These are phyloP conservation scores for Euphorbia peplus DNA, from an alignment of 345 rosid genomes.

Conservation along the genomic window DNA sequence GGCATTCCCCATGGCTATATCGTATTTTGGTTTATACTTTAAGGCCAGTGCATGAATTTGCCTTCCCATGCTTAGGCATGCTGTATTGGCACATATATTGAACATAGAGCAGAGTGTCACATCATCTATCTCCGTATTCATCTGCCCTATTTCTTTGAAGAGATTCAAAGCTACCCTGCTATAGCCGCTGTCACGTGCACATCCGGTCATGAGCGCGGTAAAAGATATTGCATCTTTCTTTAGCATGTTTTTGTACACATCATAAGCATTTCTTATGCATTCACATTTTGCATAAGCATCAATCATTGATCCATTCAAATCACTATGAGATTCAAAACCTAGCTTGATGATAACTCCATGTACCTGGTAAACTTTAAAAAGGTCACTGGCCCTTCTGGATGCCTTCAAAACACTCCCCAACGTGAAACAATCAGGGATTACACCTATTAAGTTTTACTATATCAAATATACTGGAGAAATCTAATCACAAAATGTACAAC, in stretches of 20 bases:
- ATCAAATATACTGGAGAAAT: not conserved
- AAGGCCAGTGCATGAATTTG: constrained; percentile 60
- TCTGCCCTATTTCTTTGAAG: constrained; percentile 45
- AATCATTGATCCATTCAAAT: constrained; percentile 50
- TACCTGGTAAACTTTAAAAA: constrained; percentile 40
- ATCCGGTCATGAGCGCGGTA: constrained; percentile 63
- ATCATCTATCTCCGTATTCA: constrained; percentile 42
- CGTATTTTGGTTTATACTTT: constrained; percentile 44
- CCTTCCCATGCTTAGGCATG: constrained; percentile 51
- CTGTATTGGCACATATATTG: constrained; percentile 50
- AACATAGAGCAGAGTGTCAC: constrained; percentile 54
- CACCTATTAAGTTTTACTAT: constrained; percentile 38
- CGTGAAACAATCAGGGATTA: constrained; percentile 59
- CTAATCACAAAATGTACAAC: not conserved
- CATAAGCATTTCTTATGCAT: constrained; percentile 43
- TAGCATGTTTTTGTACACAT: constrained; percentile 32
- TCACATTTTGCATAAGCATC: constrained; percentile 65
- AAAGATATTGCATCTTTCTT: constrained; percentile 53
- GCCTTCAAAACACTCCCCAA: constrained; percentile 64
- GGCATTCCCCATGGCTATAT: constrained; percentile 26
- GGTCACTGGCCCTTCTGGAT: constrained; percentile 30
- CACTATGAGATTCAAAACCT: constrained; percentile 40
- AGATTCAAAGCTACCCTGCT: constrained; percentile 40
- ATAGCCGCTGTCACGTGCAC: constrained; percentile 32
- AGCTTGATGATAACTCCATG: constrained; percentile 49